Evolutionary conservation across 225 moss, liverwort and hornwort genomes (phyloP).

Genomic region (Bryum argenteum): DNA sequence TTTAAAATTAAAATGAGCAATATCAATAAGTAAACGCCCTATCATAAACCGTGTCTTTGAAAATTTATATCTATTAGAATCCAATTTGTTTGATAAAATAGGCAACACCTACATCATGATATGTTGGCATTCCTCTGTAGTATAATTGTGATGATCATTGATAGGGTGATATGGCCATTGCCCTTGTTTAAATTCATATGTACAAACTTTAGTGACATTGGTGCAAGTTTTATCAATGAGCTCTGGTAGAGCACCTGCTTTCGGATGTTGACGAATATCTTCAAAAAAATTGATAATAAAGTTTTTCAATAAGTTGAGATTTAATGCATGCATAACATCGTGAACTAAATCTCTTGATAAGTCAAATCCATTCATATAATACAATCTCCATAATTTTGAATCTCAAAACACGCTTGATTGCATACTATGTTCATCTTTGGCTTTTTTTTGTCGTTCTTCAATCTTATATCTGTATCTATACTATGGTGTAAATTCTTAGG

Average conservation of each 20-base stretch:
- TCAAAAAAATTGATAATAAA: too few species aligned
- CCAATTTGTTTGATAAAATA: too few species aligned
- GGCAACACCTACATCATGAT: background rate
- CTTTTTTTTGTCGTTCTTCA: background rate
- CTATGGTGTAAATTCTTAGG: rapidly evolving
- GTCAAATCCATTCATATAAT: background rate
- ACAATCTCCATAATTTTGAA: background rate
- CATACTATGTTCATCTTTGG: background rate
- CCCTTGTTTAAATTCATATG: background rate
- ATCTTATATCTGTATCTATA: background rate
- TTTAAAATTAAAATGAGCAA: too few species aligned
- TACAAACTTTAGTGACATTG: background rate
- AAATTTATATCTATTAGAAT: too few species aligned
- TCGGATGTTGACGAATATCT: background rate
- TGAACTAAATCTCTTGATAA: background rate
- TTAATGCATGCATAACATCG: background rate
- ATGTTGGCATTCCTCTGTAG: background rate
- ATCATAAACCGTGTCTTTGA: too few species aligned
- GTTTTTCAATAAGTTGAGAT: background rate
- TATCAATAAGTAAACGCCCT: background rate
- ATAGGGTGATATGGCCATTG: background rate
- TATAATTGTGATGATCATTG: background rate
- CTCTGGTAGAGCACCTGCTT: background rate
- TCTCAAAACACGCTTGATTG: rapidly evolving
- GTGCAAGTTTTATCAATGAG: background rate